Evolutionary conservation across 768 basidiomycete genomes (phyloP).

Genomic region (Xerocomellus intermedius): DNA sequence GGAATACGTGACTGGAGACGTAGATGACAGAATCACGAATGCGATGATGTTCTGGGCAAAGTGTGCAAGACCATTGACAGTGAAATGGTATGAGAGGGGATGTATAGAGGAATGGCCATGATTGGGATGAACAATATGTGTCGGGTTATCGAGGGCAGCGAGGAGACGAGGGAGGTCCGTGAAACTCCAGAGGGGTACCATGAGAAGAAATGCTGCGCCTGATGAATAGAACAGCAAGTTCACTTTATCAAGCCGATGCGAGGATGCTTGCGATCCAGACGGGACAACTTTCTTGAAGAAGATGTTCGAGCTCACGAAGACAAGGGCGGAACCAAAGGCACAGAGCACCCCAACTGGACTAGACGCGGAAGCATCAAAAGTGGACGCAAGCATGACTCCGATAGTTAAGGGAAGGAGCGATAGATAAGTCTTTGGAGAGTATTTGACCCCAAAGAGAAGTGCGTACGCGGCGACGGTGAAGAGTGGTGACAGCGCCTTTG

Average conservation of each 20-base stretch:
- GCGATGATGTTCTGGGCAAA: constrained; percentile 98
- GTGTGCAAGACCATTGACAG: constrained; percentile 94
- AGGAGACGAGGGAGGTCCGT: constrained; percentile 78
- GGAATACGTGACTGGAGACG: constrained; percentile 97
- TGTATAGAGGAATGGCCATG: constrained; percentile 51
- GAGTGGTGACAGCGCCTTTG: constrained; percentile 89
- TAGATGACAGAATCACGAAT: constrained; percentile 92
- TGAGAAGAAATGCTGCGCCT: constrained; percentile 88
- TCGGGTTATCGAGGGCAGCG: constrained; percentile 39
- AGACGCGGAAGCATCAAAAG: constrained; percentile 87
- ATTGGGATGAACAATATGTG: constrained; percentile 44
- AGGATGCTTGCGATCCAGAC: constrained; percentile 42
- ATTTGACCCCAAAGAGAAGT: constrained; percentile 88
- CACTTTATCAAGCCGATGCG: constrained; percentile 92
- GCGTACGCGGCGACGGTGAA: constrained; percentile 98
- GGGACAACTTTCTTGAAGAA: constrained; percentile 99
- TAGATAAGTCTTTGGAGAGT: constrained; percentile 86
- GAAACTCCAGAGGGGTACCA: constrained; percentile 95
- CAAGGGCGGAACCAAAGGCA: constrained; percentile 93
- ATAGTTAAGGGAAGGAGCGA: constrained; percentile 93
- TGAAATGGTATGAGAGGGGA: constrained; percentile 76
- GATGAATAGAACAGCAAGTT: constrained; percentile 95
- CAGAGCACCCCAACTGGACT: constrained; percentile 86
- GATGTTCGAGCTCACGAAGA: constrained; percentile 98
- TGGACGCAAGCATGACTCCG: constrained; percentile 97